Evolutionary conservation across 1,284 basidiomycete species (phyloP), one percentile per base, ranked within the genome.

Genomic region (Irpex sp.): DNA sequence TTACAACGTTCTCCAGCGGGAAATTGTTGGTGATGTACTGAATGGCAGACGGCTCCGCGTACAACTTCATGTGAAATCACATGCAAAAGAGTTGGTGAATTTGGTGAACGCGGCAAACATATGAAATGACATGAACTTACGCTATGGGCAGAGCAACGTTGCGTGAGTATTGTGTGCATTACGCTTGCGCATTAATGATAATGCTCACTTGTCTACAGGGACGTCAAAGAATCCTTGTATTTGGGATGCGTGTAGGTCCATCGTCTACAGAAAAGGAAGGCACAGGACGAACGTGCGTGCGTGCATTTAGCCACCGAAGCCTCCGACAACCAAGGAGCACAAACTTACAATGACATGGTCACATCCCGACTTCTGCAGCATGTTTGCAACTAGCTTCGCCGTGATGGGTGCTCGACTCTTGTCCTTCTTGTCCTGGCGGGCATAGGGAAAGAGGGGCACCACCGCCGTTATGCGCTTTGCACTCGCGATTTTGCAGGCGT

Each of bases 221-320:
- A 98, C 97, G 77, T 99, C 97, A 77, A 99, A 99, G 83, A 99
- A 99, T 40, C 97, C 97, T 78, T 99, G 96, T 68, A 98, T 98
- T 75, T 97, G 96, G n/a, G 94, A 96, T 57, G 96, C 96, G 75
- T 98, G 95, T 71, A 98, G 80, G 79, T 97, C 96, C 96, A 97
- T 99, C 36, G 95, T 98, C 97, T 98, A 58, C 57, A 61, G 57
- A 63, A 54, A 57, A 6, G 36, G n/a, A 51, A n/a, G 62, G 4
- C 62, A 3, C 11, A 8, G 49, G 19, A 51, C 2, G 17, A 47
- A 5, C 36, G 37, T 34, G 26, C 13, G 17, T 19, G 49, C 5
- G n/a, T n/a, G n/a, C n/a, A 17, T 5, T 52, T 17, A 52, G 55
- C 26, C 38, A 57, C 40, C 40, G 61, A 58, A 54, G 34, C 37